Percentiles rank a stretch among this genome's conserved stretches.
Evolutionary conservation across 208 protist genomes (phyloP).

Genomic region (Leishmania lainsoni): DNA sequence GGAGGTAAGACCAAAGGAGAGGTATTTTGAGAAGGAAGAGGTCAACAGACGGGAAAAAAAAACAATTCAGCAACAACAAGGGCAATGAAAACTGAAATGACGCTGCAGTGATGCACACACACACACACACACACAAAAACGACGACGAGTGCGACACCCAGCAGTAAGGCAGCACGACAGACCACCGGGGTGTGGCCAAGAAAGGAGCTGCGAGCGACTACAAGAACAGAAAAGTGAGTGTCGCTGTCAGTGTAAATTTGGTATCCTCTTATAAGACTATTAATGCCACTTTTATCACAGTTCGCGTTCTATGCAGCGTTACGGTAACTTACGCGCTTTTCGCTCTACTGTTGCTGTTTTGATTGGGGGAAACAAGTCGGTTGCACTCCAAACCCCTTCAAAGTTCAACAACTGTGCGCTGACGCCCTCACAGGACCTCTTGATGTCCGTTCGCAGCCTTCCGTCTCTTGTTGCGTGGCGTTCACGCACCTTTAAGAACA

Average conservation of each 20-base stretch:
- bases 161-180: neutral
- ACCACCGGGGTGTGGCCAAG: neutral
- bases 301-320: neutral
- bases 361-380: neutral
- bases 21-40: neutral
- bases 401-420: constrained; percentile 2
- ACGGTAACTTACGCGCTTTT: neutral
- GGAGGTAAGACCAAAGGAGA: neutral
- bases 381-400: neutral
- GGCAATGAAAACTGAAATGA: neutral
- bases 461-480: neutral
- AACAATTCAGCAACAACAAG: constrained; percentile 6
- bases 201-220: neutral
- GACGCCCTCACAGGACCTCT: neutral
- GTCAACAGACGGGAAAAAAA: constrained; percentile 5
- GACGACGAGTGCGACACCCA: neutral
- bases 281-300: neutral
- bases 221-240: neutral
- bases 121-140: neutral
- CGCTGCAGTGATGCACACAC: neutral
- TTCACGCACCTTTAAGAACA: neutral
- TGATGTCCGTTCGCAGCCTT: neutral
- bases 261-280: neutral
- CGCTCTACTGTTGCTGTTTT: neutral
- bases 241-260: neutral